These are phyloP conservation scores for Leccinum rimulosum DNA, from an alignment of 768 basidiomycete genomes.

Conservation along the genomic window DNA sequence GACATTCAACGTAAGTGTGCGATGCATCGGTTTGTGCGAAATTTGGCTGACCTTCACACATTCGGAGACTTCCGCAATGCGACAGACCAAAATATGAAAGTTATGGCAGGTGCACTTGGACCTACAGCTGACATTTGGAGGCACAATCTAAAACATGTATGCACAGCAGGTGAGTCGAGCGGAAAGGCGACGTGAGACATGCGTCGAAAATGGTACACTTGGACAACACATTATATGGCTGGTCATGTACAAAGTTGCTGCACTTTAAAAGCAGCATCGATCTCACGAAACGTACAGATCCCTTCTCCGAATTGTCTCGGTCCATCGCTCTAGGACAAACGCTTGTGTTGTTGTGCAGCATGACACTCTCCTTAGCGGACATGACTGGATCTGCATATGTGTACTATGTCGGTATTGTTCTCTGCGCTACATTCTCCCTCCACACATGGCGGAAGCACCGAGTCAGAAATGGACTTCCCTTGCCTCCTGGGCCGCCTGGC, in stretches of 20 bases:
- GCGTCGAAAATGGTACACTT: neutral
- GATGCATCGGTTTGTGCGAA: constrained; percentile 88
- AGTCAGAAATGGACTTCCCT: constrained; percentile 23
- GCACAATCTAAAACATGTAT: neutral
- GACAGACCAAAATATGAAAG: neutral
- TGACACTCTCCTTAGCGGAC: neutral
- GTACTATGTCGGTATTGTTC: constrained; percentile 5
- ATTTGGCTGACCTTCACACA: constrained; percentile 97
- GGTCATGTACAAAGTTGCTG: neutral
- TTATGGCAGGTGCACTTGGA: neutral
- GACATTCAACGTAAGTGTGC: constrained; percentile 96
- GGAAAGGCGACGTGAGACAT: no score
- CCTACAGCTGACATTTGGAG: neutral
- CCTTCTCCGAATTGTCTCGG: neutral
- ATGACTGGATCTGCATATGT: constrained; percentile 1
- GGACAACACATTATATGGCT: neutral
- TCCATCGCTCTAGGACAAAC: neutral
- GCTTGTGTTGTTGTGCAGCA: neutral
- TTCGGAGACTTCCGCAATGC: constrained; percentile 66
- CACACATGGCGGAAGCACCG: constrained; percentile 14
- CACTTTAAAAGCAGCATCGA: neutral
- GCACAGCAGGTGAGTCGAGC: neutral
- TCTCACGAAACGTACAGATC: neutral
- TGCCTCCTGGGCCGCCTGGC: constrained; percentile 53
- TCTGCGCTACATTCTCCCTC: constrained; percentile 7